Evolutionary conservation across 257 asterid genomes (phyloP), one percentile per base, ranked within the genome.

Genomic region (Solanum acaule): DNA sequence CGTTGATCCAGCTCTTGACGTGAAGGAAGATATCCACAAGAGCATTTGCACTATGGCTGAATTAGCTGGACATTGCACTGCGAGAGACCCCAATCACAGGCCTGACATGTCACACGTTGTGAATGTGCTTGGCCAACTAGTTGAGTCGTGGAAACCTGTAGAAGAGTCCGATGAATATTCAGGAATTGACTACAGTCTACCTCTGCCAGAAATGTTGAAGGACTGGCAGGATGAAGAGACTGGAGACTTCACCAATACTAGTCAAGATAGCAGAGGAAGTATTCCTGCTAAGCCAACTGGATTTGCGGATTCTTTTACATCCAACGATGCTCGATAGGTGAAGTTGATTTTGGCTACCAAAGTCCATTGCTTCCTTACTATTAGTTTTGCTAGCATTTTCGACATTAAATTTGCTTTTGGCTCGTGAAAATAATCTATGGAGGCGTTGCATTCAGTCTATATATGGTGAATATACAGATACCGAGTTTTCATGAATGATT

Each of bases 41-140:
- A 93, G 92, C n/a, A 91, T 95, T 85, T 90, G 71, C 87, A 42
- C 88, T 0, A 81, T 94, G 22, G 95, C 95, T 10, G 94, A 92
- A 34, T 88, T 95, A 83, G 97, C 98, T 1, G 95, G 98, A 20
- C 97, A 95, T 68, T 95, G 98, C 93, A 95, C 98, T 3, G 90
- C 94, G 1, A 92, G 97, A 77, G 98, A 94, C 27, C 97, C 98
- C 31, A 91, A 86, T 83, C 95, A 93, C 56, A 94, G 98, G 5
- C 98, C 98, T 2, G 98, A 94, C 23, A 95, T 95, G 98, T 95
- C 95, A n/a, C 92, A 94, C 34, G 94, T 87, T 1, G 98, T 95
- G 15, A 94, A 90, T 40, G 95, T 93, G 88, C 92, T 95, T 23
- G 91, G 91, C 44, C 94, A 88, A 42, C 65, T 91, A 84, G 94